Conservation (phyloP, 1,284 basidiomycete genomes). For the Rhodotorula sp. region DNA sequence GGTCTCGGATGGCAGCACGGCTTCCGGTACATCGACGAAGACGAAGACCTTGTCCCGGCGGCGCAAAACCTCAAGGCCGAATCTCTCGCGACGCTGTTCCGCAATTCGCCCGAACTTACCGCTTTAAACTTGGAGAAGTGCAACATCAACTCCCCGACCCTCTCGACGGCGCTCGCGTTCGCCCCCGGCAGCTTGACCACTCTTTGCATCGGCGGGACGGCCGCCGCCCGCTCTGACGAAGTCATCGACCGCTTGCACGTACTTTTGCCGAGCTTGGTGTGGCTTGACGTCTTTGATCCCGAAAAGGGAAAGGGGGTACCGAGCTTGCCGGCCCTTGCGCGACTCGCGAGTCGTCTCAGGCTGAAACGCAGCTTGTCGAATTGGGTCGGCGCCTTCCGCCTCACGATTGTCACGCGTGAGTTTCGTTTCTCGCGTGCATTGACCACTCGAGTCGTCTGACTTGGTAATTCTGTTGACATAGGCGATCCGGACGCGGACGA, state of each 20-base stretch:
- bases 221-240: neutral
- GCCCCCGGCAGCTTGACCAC: neutral
- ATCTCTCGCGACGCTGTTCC: constrained; percentile 17
- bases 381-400: neutral
- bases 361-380: neutral
- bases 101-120: constrained; percentile 3
- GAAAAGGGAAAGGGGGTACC: neutral
- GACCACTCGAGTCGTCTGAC: no score
- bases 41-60: neutral
- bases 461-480: neutral
- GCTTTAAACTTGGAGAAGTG: constrained; percentile 9
- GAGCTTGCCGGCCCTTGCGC: constrained; percentile 8
- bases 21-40: neutral
- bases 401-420: constrained; percentile 14
- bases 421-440: neutral
- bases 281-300: constrained; percentile 15
- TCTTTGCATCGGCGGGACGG: constrained; percentile 19
- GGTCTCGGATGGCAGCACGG: neutral
- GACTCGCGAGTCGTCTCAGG: constrained; percentile 10
- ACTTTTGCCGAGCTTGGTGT: constrained; percentile 5
- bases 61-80: neutral
- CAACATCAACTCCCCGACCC: neutral
- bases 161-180: constrained; percentile 2
- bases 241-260: constrained; percentile 13
- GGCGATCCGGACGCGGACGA: neutral